These are phyloP conservation scores for Nasturtium officinale DNA, from an alignment of 345 rosid genomes.

Conservation along the genomic window DNA sequence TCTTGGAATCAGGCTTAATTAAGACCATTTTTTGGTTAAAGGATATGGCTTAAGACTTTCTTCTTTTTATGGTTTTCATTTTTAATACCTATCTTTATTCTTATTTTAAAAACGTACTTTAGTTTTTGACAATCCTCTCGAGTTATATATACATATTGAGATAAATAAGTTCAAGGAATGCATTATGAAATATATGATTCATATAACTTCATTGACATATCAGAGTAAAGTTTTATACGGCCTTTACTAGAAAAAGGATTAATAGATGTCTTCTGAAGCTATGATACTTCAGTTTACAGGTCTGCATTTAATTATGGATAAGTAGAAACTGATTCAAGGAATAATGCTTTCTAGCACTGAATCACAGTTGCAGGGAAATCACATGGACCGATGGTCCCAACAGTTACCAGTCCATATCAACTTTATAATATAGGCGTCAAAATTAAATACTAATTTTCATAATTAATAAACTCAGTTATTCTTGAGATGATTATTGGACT, in stretches of 20 bases:
- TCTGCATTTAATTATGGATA: background rate
- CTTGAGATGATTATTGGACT: background rate
- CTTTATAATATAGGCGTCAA: constrained; percentile 9
- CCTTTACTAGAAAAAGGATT: background rate
- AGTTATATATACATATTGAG: background rate
- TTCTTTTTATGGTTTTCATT: background rate
- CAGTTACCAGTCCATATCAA: constrained; percentile 32
- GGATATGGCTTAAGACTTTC: background rate
- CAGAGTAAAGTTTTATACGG: background rate
- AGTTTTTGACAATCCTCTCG: background rate
- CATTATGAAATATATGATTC: background rate
- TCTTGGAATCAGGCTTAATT: too few species aligned
- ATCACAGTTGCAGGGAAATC: constrained; percentile 7
- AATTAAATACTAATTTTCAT: background rate
- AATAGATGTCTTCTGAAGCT: background rate
- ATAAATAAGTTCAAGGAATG: background rate
- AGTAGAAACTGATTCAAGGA: background rate
- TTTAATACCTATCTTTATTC: background rate
- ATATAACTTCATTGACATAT: background rate
- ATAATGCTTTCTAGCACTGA: constrained; percentile 19
- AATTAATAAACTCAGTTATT: background rate
- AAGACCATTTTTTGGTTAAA: too few species aligned
- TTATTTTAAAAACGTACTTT: background rate
- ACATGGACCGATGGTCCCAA: constrained; percentile 28
- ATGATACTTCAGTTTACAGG: constrained; percentile 1